Evolutionary conservation across 305 asterid genomes (phyloP).

Genomic region (Fraxinus baroniana): DNA sequence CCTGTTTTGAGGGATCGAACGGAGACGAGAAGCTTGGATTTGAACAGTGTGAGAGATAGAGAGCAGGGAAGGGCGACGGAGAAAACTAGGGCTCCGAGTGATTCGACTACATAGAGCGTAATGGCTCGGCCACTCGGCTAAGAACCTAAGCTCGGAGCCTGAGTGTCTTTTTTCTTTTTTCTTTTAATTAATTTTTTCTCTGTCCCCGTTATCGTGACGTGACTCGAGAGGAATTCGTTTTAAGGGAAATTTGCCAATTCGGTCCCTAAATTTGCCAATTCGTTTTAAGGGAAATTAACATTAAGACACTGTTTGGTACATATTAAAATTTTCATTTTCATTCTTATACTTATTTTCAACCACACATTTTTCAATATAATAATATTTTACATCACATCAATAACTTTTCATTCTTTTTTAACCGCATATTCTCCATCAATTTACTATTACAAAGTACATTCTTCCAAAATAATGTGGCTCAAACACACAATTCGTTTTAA

Average conservation of each 20-base stretch:
- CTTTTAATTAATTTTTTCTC: not conserved
- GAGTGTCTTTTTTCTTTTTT: not conserved
- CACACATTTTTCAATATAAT: no score
- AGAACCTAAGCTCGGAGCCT: not conserved
- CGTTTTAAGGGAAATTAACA: no score
- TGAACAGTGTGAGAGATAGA: constrained; percentile 17
- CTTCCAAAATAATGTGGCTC: no score
- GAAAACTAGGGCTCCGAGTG: constrained; percentile 40
- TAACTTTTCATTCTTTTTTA: no score
- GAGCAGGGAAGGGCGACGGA: constrained; percentile 27
- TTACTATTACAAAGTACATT: no score
- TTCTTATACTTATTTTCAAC: no score
- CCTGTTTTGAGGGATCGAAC: not conserved
- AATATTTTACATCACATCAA: no score
- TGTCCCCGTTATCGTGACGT: not conserved
- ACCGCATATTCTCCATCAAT: no score
- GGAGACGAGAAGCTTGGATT: constrained; percentile 18
- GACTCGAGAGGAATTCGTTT: not conserved
- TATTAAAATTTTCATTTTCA: no score
- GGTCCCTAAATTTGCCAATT: not conserved
- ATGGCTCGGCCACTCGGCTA: constrained; percentile 13
- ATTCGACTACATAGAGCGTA: constrained; percentile 8
- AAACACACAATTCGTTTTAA: no score
- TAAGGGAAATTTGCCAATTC: not conserved
- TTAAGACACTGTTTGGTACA: no score